Conservation (phyloP, 2,329 filamentous ascomycete genomes). For the Cladobotryum protrusum region DNA sequence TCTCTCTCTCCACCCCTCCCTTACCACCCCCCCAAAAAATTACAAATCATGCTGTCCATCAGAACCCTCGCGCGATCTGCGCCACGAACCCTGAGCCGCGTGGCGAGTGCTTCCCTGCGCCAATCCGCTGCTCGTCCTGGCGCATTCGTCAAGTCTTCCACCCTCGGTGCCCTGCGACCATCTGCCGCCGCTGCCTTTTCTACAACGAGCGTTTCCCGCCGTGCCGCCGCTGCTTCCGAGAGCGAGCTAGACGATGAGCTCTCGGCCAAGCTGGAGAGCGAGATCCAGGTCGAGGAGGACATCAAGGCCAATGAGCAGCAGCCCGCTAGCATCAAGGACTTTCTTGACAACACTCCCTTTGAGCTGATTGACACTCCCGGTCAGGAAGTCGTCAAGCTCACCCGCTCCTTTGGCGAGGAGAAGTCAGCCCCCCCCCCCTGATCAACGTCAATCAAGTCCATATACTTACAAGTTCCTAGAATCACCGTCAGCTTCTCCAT, state of each 20-base stretch:
- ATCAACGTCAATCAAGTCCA: not conserved
- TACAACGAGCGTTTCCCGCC: conserved; percentile 35
- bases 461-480: conserved; percentile 20
- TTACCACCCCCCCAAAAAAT: not conserved
- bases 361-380: conserved; percentile 76
- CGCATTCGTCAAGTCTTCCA: conserved; percentile 41
- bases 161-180: conserved; percentile 24
- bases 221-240: conserved; percentile 20
- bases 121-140: conserved; percentile 46
- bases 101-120: conserved; percentile 46
- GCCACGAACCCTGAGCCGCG: conserved; percentile 56
- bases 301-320: conserved; percentile 67
- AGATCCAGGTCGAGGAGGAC: conserved; percentile 78
- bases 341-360: conserved; percentile 79
- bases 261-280: conserved; percentile 75
- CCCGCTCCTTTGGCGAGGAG: conserved; percentile 79
- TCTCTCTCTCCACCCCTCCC: not conserved
- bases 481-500: conserved; percentile 41
- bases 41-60: conserved; percentile 74
- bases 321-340: conserved; percentile 76
- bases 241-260: conserved; percentile 69
- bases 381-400: conserved; percentile 80
- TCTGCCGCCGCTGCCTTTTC: conserved; percentile 43
- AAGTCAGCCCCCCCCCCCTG: conserved; percentile 44
- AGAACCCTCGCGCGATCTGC: conserved; percentile 59